phyloP scores from a whole-genome alignment of 2,329 filamentous ascomycete species.

The Lachnellula occidentalis region DNA sequence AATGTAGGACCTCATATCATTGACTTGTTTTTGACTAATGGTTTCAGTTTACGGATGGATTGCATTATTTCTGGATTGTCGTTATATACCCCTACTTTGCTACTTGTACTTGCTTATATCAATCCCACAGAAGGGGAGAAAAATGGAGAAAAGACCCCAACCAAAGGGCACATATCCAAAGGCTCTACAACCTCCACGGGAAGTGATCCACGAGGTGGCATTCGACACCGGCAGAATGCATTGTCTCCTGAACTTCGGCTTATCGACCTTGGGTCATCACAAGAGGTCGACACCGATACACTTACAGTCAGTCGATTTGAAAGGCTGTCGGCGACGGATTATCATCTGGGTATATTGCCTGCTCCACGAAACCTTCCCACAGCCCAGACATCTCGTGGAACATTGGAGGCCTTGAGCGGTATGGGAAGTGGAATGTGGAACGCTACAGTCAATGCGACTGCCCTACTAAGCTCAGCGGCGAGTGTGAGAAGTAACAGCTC shows the following conservation, averaged over 20 bases:
- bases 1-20: constrained; percentile 59
- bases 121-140: constrained; percentile 55
- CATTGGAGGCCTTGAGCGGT: constrained; percentile 70
- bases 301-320: constrained; percentile 84
- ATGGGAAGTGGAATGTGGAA: constrained; percentile 80
- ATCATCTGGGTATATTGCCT: constrained; percentile 80
- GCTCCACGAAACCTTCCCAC: constrained; percentile 63
- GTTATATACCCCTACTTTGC: constrained; percentile 85
- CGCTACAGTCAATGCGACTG: constrained; percentile 78
- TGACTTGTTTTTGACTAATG: constrained; percentile 25
- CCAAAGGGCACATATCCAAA: constrained; percentile 33
- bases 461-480: constrained; percentile 80
- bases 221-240: constrained; percentile 69
- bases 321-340: constrained; percentile 79
- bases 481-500: constrained; percentile 59
- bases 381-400: constrained; percentile 58
- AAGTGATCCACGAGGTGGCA: constrained; percentile 58
- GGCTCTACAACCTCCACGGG: constrained; percentile 43
- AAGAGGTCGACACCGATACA: constrained; percentile 81
- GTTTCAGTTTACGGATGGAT: constrained; percentile 76
- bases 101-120: constrained; percentile 89
- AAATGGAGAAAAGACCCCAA: constrained; percentile 29
- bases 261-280: constrained; percentile 78
- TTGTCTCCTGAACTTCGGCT: constrained; percentile 83
- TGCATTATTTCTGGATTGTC: constrained; percentile 97